phyloP scores from a whole-genome alignment of 2,329 filamentous ascomycete species.

The Cladosporium austrohemisphaericum region DNA sequence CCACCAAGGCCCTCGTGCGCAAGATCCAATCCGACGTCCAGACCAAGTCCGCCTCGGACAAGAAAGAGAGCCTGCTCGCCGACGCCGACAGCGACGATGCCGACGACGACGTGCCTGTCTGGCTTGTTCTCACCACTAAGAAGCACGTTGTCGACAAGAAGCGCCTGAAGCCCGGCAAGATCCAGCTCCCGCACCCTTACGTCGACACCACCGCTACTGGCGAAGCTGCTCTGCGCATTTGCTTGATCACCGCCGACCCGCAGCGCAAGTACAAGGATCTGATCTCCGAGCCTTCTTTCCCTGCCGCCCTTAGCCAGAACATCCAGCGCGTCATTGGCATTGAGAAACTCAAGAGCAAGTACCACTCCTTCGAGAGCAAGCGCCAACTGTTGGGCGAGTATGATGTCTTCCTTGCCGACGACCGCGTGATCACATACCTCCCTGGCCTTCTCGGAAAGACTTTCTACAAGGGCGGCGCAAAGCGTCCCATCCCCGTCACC shows the following conservation, averaged over 20 bases:
- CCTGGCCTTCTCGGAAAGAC: constrained; percentile 81
- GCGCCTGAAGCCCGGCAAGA: constrained; percentile 78
- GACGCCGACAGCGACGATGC: constrained; percentile 43
- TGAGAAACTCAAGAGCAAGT: constrained; percentile 82
- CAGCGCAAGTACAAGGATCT: constrained; percentile 90
- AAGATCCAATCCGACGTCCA: constrained; percentile 42
- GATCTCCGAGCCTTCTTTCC: constrained; percentile 63
- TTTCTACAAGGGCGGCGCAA: constrained; percentile 79
- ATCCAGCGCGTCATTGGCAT: constrained; percentile 68
- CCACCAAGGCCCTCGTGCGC: constrained; percentile 57
- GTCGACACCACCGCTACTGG: constrained; percentile 54
- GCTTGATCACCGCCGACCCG: constrained; percentile 77
- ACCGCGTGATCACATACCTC: constrained; percentile 70
- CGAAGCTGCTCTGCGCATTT: constrained; percentile 58
- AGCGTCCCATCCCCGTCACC: constrained; percentile 80
- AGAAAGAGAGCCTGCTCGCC: constrained; percentile 54
- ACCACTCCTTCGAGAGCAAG: constrained; percentile 81
- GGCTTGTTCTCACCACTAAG: constrained; percentile 62
- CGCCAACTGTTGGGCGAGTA: constrained; percentile 80
- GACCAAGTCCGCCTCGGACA: constrained; percentile 45
- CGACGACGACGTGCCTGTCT: constrained; percentile 53
- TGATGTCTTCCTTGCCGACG: constrained; percentile 90
- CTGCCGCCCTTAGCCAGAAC: constrained; percentile 45
- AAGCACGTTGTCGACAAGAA: constrained; percentile 68
- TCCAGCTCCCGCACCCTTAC: constrained; percentile 55